Base-by-base conservation (phyloP, 257 asterid species). In the Lantana camara region DNA sequence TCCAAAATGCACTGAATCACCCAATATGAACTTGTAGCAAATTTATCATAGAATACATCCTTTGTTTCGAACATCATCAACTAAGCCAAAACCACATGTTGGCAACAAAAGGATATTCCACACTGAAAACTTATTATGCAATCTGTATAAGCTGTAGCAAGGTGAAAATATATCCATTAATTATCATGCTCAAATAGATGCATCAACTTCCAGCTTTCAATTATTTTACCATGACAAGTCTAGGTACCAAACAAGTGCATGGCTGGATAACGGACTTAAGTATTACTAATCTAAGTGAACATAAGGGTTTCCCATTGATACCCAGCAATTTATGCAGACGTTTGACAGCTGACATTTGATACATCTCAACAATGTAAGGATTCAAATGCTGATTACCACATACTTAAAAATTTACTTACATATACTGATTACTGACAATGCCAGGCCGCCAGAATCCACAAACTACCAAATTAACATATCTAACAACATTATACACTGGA, bases 201-300 rank as follows among this genome's bases (percentile, higher is more conserved):
- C 47, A 53, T 35, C 23, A 61, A 19, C 47, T 35, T 47, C 40
- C 57, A 57, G 37, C 24, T 42, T 22, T 45, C 54, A 70, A 70
- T 58, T 57, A 55, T 54, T 22, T 55, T 55, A 50, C 27, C n/a
- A 51, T 2, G 27, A 30, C 8, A 60, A 41, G 6, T 44, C 52
- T 52, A 52, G 53, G 27, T 66, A 40, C 21, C 56, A 56, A 42
- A 56, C 35, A 68, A 15, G 53, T 21, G 44, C 29, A 4, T 54
- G 15, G 57, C 47, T 13, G 16, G 64, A 38, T 21, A 32, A n/a
- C 42, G 23, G 19, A 56, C 53, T 34, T 44, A 15, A 35, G 7
- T 7, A 30, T 22, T 22, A 17, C 22, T 48, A 11, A 66, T 44
- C 54, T 12, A 44, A 23, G 13, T n/a, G 10, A 11, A 16, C 6